Conservation (phyloP, 2,329 filamentous ascomycete species). For the Fusarium xylarioides region DNA sequence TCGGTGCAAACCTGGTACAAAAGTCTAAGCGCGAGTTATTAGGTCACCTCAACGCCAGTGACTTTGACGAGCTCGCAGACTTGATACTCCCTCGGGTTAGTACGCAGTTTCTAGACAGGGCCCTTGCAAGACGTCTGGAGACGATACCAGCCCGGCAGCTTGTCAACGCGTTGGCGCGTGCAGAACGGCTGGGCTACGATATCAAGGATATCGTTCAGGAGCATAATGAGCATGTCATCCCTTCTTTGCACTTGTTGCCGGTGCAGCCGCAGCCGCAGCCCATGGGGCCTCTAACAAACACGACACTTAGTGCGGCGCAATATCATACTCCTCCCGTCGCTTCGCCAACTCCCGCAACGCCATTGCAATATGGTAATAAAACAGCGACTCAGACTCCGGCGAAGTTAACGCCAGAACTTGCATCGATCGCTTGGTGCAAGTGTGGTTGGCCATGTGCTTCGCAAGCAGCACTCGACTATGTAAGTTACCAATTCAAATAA, state of each 20-base stretch:
- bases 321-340: constrained; percentile 2
- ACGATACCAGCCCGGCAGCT: constrained; percentile 64
- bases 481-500: constrained; percentile 33
- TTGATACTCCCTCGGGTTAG: constrained; percentile 58
- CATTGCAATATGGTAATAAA: neutral
- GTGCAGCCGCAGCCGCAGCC: constrained; percentile 9
- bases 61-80: constrained; percentile 58
- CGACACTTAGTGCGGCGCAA: neutral
- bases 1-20: constrained; percentile 55
- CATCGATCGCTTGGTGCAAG: constrained; percentile 40
- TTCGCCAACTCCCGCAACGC: neutral
- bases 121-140: constrained; percentile 59
- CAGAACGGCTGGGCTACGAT: constrained; percentile 67
- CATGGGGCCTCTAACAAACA: neutral
- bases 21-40: constrained; percentile 55
- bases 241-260: constrained; percentile 38
- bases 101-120: constrained; percentile 61
- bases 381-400: neutral
- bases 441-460: constrained; percentile 51
- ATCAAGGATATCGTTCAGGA: constrained; percentile 58
- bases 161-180: constrained; percentile 65
- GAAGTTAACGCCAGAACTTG: neutral
- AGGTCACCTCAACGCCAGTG: constrained; percentile 49
- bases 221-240: constrained; percentile 51
- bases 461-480: constrained; percentile 43